Evolutionary conservation across 148 eudicot genomes (phyloP).

Genomic region (Persicaria tinctoria): DNA sequence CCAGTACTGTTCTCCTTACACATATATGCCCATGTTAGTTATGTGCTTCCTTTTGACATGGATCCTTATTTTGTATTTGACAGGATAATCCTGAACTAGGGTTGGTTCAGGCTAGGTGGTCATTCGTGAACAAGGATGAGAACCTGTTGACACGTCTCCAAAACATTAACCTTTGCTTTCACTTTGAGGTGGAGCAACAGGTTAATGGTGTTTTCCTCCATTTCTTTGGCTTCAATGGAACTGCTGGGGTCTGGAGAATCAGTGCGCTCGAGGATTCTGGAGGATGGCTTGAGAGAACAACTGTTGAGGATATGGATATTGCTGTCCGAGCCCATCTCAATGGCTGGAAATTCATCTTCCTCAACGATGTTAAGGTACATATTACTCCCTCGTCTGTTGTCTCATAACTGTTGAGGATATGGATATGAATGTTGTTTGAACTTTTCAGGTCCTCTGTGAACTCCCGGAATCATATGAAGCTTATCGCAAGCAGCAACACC

Average conservation of each 20-base stretch:
- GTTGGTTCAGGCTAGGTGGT: constrained; percentile 80
- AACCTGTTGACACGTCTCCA: constrained; percentile 70
- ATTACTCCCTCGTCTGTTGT: background rate
- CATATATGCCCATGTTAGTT: background rate
- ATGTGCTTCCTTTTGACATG: background rate
- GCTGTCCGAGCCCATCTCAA: constrained; percentile 78
- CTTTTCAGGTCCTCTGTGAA: constrained; percentile 63
- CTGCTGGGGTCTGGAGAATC: constrained; percentile 90
- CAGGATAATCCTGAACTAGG: constrained; percentile 66
- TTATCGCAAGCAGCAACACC: constrained; percentile 77
- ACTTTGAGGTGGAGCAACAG: constrained; percentile 87
- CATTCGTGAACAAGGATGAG: constrained; percentile 79
- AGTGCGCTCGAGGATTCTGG: constrained; percentile 73
- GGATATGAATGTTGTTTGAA: background rate
- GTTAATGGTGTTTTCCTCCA: constrained; percentile 69
- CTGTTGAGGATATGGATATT: constrained; percentile 83
- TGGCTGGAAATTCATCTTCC: constrained; percentile 78
- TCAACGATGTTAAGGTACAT: constrained; percentile 68
- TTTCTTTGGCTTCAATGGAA: constrained; percentile 89
- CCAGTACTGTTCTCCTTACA: background rate
- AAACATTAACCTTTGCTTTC: constrained; percentile 63
- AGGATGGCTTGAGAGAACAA: constrained; percentile 82
- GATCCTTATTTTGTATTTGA: constrained; percentile 5
- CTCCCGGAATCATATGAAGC: constrained; percentile 81
- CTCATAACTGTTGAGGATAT: too few relatives aligned